Evolutionary conservation across 2,329 filamentous ascomycete genomes (phyloP).

Genomic region (Botrytis fabae): DNA sequence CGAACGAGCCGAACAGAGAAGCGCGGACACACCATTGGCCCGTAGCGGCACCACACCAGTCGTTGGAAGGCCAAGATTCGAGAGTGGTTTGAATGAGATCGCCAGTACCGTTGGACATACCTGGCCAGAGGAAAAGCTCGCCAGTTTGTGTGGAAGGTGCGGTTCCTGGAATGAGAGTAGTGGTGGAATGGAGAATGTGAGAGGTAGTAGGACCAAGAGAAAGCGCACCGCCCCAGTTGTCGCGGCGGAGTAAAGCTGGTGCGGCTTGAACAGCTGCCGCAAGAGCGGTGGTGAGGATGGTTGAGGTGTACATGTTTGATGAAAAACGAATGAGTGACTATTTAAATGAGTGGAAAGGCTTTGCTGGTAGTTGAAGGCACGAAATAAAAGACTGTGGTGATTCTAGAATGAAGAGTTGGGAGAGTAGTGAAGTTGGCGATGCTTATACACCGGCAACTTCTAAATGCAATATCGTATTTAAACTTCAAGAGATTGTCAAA

Average conservation of each 20-base stretch:
- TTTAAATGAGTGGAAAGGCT: background rate
- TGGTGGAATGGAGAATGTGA: conserved; percentile 44
- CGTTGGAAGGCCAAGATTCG: conserved; percentile 45
- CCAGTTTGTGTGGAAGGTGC: conserved; percentile 44
- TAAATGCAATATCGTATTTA: background rate
- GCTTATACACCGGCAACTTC: background rate
- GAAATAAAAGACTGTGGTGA: background rate
- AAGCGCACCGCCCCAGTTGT: conserved; percentile 44
- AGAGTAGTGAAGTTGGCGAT: background rate
- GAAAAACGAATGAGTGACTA: background rate
- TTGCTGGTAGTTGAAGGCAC: background rate
- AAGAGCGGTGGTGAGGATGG: background rate
- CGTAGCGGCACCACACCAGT: conserved; percentile 45
- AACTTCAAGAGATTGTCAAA: background rate
- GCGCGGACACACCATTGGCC: conserved; percentile 47
- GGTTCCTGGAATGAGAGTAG: conserved; percentile 45
- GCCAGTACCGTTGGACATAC: conserved; percentile 49
- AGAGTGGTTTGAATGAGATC: conserved; percentile 47
- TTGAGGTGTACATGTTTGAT: background rate
- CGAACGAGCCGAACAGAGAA: conserved; percentile 46
- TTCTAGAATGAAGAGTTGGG: background rate
- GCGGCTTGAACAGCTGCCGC: background rate
- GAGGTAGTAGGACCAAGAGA: conserved; percentile 44
- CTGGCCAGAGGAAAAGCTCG: conserved; percentile 47
- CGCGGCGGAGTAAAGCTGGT: conserved; percentile 22